Percentiles rank a stretch among this genome's conserved stretches.
These are phyloP conservation scores for Colletotrichum navitas DNA, from an alignment of 2,329 filamentous ascomycete genomes.

Conservation along the genomic window DNA sequence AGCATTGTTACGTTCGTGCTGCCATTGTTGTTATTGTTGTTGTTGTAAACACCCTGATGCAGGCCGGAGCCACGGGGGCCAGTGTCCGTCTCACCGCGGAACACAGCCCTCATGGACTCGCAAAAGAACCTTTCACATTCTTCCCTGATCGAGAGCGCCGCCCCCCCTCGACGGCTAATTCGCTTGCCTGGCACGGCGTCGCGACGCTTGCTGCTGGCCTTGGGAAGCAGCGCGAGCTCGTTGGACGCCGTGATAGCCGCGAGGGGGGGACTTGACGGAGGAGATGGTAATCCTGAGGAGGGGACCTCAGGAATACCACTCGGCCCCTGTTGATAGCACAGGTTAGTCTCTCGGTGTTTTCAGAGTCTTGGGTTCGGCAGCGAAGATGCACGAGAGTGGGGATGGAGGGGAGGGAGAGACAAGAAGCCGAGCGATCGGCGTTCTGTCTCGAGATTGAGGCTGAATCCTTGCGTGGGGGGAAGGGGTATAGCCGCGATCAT, in stretches of 20 bases:
- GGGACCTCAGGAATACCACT: conserved; percentile 97
- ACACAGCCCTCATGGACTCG: conserved; percentile 92
- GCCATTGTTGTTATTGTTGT: conserved; percentile 12
- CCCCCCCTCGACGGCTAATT: conserved; percentile 81
- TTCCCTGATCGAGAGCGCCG: conserved; percentile 96
- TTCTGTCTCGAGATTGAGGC: conserved; percentile 42
- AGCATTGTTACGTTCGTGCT: conserved; percentile 43
- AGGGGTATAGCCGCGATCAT: conserved; percentile 5
- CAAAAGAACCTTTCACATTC: conserved; percentile 99
- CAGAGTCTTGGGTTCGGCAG: conserved; percentile 8
- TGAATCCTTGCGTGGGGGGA: conserved; percentile 6
- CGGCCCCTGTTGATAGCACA: conserved; percentile 69
- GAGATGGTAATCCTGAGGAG: conserved; percentile 86
- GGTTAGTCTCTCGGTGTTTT: conserved; percentile 34
- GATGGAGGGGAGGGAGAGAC: conserved; percentile 3
- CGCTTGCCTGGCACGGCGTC: conserved; percentile 53
- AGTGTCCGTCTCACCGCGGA: conserved; percentile 93
- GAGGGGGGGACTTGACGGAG: conserved; percentile 90
- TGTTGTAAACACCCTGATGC: conserved; percentile 76
- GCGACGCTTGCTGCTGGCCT: conserved; percentile 60
- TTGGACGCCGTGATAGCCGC: conserved; percentile 77
- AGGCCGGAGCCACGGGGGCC: conserved; percentile 84
- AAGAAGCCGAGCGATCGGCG: conserved; percentile 26
- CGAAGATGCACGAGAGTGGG: conserved; percentile 15
- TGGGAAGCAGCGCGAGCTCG: conserved; percentile 74